Evolutionary conservation across 768 basidiomycete species (phyloP).

Genomic region (Chalciporus sphaerocephalus): DNA sequence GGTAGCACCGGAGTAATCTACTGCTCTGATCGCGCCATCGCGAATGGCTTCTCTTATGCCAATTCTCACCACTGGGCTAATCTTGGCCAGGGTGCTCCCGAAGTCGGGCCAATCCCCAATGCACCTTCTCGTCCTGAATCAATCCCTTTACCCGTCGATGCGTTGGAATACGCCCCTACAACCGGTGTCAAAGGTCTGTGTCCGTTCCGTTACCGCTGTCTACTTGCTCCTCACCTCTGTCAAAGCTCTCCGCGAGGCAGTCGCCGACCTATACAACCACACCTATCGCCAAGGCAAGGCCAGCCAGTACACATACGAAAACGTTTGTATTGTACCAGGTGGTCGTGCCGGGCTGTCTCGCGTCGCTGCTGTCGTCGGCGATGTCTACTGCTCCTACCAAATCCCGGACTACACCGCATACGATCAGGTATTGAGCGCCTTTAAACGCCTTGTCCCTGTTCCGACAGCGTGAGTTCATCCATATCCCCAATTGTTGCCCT

Average conservation of each 20-base stretch:
- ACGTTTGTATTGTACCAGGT: constrained; percentile 93
- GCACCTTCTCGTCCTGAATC: constrained; percentile 62
- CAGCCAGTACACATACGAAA: constrained; percentile 88
- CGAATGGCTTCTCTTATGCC: constrained; percentile 85
- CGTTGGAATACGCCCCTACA: constrained; percentile 88
- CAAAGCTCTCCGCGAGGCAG: constrained; percentile 77
- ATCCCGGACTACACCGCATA: constrained; percentile 91
- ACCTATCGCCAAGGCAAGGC: constrained; percentile 78
- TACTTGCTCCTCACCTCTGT: constrained; percentile 1
- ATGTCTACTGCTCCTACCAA: constrained; percentile 87
- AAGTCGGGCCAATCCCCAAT: constrained; percentile 79
- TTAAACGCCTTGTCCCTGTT: constrained; percentile 86
- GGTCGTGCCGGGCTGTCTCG: constrained; percentile 87
- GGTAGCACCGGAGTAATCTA: constrained; percentile 68
- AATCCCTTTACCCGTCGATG: constrained; percentile 64
- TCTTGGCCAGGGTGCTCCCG: constrained; percentile 89
- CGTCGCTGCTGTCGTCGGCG: constrained; percentile 86
- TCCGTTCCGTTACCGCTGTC: background rate
- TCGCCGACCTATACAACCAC: constrained; percentile 84
- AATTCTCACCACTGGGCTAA: constrained; percentile 80
- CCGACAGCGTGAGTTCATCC: constrained; percentile 70
- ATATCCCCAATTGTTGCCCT: background rate
- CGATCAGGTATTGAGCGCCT: constrained; percentile 78
- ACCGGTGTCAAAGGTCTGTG: constrained; percentile 76
- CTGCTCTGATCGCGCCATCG: constrained; percentile 91